These are phyloP conservation scores for Daldinia caldariorum DNA, from an alignment of 495 filamentous ascomycete species.

Conservation along the genomic window DNA sequence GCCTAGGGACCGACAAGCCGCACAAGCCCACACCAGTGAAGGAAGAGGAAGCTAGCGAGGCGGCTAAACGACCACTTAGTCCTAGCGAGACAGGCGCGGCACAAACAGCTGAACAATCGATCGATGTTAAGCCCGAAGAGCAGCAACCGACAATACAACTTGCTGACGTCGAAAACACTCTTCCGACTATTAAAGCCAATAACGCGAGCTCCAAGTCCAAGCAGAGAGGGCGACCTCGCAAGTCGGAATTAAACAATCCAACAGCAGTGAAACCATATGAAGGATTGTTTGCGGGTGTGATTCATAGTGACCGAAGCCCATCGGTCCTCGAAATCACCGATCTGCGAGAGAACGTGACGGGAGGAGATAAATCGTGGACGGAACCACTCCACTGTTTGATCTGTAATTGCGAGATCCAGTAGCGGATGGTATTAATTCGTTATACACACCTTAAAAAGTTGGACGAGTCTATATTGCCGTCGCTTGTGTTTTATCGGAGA, in stretches of 20 bases:
- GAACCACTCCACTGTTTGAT: constrained; percentile 57
- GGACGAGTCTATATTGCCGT: constrained; percentile 23
- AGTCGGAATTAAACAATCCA: constrained; percentile 46
- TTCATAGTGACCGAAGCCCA: constrained; percentile 50
- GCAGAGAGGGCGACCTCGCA: constrained; percentile 47
- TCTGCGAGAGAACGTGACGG: constrained; percentile 52
- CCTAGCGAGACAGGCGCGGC: constrained; percentile 55
- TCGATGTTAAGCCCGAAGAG: constrained; percentile 58
- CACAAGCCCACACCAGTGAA: constrained; percentile 50
- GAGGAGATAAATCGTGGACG: constrained; percentile 59
- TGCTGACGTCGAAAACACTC: constrained; percentile 32
- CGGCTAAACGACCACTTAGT: constrained; percentile 54
- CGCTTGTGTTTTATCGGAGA: constrained; percentile 19
- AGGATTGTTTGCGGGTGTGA: constrained; percentile 54
- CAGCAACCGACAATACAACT: constrained; percentile 38
- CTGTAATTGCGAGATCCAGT: constrained; percentile 53
- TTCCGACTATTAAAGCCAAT: constrained; percentile 30
- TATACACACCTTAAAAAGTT: not conserved
- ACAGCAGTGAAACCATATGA: constrained; percentile 53
- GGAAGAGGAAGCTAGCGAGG: constrained; percentile 49
- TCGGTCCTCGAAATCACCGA: constrained; percentile 56
- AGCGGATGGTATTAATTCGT: constrained; percentile 10
- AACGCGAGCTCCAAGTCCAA: constrained; percentile 31
- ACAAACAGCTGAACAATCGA: constrained; percentile 55
- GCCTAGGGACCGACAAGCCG: constrained; percentile 57